Evolutionary conservation across 169 alveolate species (phyloP).

Genomic region (Cryptosporidium xiaoi): DNA sequence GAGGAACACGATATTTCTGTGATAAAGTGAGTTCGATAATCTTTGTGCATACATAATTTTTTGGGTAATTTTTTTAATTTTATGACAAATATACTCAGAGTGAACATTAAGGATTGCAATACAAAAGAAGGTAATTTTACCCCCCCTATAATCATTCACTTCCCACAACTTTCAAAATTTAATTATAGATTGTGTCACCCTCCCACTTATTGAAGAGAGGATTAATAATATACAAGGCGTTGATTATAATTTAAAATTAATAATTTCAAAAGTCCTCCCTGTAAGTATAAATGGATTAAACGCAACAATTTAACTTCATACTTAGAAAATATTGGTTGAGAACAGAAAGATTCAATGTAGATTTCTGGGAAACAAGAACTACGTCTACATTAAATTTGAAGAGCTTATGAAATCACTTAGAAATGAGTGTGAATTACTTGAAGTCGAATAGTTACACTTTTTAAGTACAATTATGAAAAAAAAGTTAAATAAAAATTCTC

Average conservation of each 20-base stretch:
- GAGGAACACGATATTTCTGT: constrained; percentile 8
- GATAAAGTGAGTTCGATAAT: constrained; percentile 35
- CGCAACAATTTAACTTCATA: not conserved
- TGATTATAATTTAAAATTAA: constrained; percentile 40
- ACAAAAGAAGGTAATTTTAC: no score
- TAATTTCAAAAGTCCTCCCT: constrained; percentile 54
- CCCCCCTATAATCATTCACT: not conserved
- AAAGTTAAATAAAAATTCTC: not conserved
- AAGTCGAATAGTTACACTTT: constrained; percentile 33
- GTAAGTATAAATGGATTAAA: constrained; percentile 23
- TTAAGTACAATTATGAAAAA: not conserved
- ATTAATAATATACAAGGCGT: constrained; percentile 62
- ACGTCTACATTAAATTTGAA: constrained; percentile 9
- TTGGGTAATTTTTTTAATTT: no score
- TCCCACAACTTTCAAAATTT: not conserved
- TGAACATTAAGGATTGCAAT: no score
- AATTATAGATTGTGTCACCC: constrained; percentile 18
- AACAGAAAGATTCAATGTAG: constrained; percentile 1
- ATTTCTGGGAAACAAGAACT: not conserved
- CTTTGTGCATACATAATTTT: no score
- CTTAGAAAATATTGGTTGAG: constrained; percentile 24
- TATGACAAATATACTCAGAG: no score
- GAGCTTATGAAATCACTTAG: constrained; percentile 34
- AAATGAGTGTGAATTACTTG: constrained; percentile 57
- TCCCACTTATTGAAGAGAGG: constrained; percentile 36